phyloP scores from a whole-genome alignment of 805 yeast species.

The Danielia oregonensis region DNA sequence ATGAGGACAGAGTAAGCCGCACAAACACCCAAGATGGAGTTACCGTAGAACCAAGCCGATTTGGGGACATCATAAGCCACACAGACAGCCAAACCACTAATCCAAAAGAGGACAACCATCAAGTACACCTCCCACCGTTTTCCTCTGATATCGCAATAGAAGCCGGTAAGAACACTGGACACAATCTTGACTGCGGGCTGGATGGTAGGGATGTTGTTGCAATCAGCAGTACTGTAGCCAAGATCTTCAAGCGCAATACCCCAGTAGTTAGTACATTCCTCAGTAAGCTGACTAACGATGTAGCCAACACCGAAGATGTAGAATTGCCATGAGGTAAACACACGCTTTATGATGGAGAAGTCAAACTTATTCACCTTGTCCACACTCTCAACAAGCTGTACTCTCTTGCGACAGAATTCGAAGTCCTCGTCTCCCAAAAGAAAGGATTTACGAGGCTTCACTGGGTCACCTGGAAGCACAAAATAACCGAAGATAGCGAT shows the following conservation, averaged over 20 bases:
- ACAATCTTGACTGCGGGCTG: constrained; percentile 3
- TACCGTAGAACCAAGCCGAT: no score
- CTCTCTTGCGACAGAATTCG: constrained; percentile 7
- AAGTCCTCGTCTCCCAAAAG: no score
- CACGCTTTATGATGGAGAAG: constrained; percentile 4
- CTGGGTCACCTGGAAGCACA: constrained; percentile 57
- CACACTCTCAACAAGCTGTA: background rate
- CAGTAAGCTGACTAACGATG: background rate
- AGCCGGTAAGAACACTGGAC: constrained; percentile 1
- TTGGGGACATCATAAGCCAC: no score
- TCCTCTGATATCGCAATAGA: constrained; percentile 3
- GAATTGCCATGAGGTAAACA: constrained; percentile 1
- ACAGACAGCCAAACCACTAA: no score
- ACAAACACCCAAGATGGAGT: no score
- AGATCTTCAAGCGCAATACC: constrained; percentile 7
- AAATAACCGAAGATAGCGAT: constrained; percentile 52
- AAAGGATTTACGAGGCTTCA: constrained; percentile 9
- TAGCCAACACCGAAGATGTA: background rate
- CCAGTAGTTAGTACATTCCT: no score
- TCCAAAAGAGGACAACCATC: no score
- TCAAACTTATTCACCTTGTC: constrained; percentile 16
- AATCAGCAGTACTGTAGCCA: constrained; percentile 3
- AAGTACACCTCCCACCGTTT: no score
- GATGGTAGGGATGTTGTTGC: constrained; percentile 5
- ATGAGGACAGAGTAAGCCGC: no score